Evolutionary conservation across 805 yeast genomes (phyloP).

Genomic region (Saturnispora kantuleensis): DNA sequence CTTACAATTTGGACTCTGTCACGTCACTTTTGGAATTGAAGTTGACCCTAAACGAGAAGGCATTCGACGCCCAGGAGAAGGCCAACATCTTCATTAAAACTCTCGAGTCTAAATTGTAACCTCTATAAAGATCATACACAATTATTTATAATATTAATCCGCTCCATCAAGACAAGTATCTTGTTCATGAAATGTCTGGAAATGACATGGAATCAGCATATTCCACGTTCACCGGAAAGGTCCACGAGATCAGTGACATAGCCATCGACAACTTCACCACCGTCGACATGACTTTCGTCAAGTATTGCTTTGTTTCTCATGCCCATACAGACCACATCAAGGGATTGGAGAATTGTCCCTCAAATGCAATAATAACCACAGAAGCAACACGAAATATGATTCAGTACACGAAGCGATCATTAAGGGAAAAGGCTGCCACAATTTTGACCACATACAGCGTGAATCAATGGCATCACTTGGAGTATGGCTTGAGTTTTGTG

Average conservation of each 20-base stretch:
- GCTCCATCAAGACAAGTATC: too few relatives aligned
- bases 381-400: constrained; percentile 4
- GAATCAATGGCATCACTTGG: constrained; percentile 4
- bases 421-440: not conserved
- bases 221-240: constrained; percentile 12
- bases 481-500: constrained; percentile 4
- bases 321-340: constrained; percentile 14
- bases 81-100: constrained; percentile 30
- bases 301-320: constrained; percentile 16
- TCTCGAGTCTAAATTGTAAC: not conserved
- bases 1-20: constrained; percentile 20
- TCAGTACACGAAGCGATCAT: not conserved
- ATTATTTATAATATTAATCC: not conserved
- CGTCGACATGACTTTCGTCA: not conserved
- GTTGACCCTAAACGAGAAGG: constrained; percentile 30
- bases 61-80: constrained; percentile 36
- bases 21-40: constrained; percentile 28
- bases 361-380: not conserved
- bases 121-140: not conserved
- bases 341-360: constrained; percentile 1
- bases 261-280: constrained; percentile 13
- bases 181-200: not conserved
- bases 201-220: constrained; percentile 4
- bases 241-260: constrained; percentile 9
- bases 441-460: not conserved